Evolutionary conservation across 305 asterid genomes (phyloP).

Genomic region (Caryopteris hybrid): DNA sequence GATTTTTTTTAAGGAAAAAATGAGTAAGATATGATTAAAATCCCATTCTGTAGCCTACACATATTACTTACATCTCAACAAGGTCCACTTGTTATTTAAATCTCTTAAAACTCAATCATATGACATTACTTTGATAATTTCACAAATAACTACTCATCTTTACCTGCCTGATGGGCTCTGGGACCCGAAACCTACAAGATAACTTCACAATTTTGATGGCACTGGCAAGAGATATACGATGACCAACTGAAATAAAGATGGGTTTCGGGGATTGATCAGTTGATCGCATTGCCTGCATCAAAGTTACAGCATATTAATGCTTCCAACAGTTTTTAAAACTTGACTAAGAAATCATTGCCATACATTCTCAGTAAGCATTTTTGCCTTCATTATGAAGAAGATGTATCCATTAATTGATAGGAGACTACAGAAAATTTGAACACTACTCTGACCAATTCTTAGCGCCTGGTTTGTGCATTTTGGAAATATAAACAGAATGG

Average conservation of each 20-base stretch:
- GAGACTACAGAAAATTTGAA: not conserved
- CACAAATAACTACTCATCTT: slow-evolving; percentile 2
- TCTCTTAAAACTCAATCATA: not conserved
- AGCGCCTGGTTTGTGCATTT: not conserved
- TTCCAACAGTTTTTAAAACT: not conserved
- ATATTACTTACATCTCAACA: not conserved
- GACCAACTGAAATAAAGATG: slow-evolving; percentile 79
- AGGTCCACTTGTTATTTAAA: not conserved
- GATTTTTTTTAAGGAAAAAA: not conserved
- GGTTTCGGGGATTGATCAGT: slow-evolving; percentile 59
- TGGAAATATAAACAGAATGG: not conserved
- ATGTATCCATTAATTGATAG: not conserved
- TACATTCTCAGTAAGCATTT: not conserved
- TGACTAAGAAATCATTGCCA: not conserved
- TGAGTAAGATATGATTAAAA: not conserved
- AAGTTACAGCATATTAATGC: not conserved
- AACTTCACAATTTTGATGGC: slow-evolving; percentile 57
- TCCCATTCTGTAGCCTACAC: not conserved
- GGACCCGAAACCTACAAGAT: slow-evolving; percentile 68
- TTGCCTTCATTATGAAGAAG: not conserved
- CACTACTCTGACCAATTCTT: not conserved
- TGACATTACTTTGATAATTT: not conserved
- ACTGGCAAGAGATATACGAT: slow-evolving; percentile 63
- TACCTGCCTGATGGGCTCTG: slow-evolving; percentile 94
- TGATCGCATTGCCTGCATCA: slow-evolving; percentile 72